Conservation (phyloP, 108 stramenopile genomes). For the Nitzschia sp. region DNA sequence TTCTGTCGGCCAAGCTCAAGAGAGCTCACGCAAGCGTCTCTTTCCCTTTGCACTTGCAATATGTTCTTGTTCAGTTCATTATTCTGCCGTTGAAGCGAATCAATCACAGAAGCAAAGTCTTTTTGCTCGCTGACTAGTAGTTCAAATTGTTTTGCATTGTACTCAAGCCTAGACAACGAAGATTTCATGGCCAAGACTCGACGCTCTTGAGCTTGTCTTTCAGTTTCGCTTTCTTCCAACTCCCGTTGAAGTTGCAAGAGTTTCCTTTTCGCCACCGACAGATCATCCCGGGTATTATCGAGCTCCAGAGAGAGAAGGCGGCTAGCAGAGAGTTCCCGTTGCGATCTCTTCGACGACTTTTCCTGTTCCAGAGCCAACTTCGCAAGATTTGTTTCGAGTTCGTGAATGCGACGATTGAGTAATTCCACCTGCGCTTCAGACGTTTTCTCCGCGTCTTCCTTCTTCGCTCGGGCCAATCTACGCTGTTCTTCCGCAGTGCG, state of each 20-base stretch:
- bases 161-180: not conserved
- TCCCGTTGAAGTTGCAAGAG: not conserved
- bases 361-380: constrained; percentile 4
- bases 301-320: constrained; percentile 10
- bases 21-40: constrained; percentile 26
- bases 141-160: constrained; percentile 1
- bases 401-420: not conserved
- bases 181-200: not conserved
- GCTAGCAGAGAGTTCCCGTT: not conserved
- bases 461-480: not conserved
- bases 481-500: constrained; percentile 6
- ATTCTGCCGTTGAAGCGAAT: not conserved
- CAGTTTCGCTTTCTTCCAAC: not conserved
- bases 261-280: not conserved
- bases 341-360: not conserved
- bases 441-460: not conserved
- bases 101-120: not conserved
- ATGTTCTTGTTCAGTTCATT: not conserved
- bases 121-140: not conserved
- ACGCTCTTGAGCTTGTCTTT: not conserved
- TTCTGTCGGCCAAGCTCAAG: constrained; percentile 23
- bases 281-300: constrained; percentile 6
- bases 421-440: constrained; percentile 1
- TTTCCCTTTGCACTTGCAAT: not conserved
- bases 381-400: constrained; percentile 8